phyloP scores from a whole-genome alignment of 1,284 basidiomycete species.

The Sporisorium exsertum region DNA sequence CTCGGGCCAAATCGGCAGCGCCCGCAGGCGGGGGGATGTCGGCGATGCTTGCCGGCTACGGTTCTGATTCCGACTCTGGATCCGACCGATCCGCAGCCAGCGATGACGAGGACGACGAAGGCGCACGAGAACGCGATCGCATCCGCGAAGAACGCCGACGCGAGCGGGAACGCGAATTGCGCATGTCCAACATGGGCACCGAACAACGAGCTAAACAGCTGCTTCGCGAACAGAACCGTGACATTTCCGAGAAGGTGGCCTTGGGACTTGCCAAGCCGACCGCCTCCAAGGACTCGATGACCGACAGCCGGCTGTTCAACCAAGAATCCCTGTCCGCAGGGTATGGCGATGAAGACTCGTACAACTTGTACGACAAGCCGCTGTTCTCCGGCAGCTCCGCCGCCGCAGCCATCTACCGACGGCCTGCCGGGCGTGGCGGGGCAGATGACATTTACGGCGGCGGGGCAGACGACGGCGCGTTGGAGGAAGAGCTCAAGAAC shows the following conservation, averaged over 20 bases:
- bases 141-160: slow-evolving; percentile 91
- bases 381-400: slow-evolving; percentile 95
- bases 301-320: slow-evolving; percentile 97
- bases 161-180: slow-evolving; percentile 94
- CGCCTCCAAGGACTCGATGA: slow-evolving; percentile 85
- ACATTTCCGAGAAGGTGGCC: slow-evolving; percentile 99
- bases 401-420: slow-evolving; percentile 96
- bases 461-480: slow-evolving; percentile 87
- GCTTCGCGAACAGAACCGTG: slow-evolving; percentile 92
- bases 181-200: slow-evolving; percentile 99
- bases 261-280: slow-evolving; percentile 97
- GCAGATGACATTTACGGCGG: slow-evolving; percentile 76
- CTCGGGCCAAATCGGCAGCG: slow-evolving; percentile 2
- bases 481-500: slow-evolving; percentile 86
- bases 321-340: slow-evolving; percentile 81
- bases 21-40: slow-evolving; percentile 27
- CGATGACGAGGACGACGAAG: slow-evolving; percentile 71
- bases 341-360: slow-evolving; percentile 92
- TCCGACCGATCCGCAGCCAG: slow-evolving; percentile 63
- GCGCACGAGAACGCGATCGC: slow-evolving; percentile 84
- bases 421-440: slow-evolving; percentile 76
- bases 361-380: slow-evolving; percentile 93
- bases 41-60: slow-evolving; percentile 68
- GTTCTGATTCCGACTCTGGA: slow-evolving; percentile 80
- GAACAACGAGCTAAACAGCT: slow-evolving; percentile 96